Percentiles rank a stretch among this genome's conserved stretches.
Evolutionary conservation across 1,284 basidiomycete genomes (phyloP).

Genomic region (Melampsora larici-populina): DNA sequence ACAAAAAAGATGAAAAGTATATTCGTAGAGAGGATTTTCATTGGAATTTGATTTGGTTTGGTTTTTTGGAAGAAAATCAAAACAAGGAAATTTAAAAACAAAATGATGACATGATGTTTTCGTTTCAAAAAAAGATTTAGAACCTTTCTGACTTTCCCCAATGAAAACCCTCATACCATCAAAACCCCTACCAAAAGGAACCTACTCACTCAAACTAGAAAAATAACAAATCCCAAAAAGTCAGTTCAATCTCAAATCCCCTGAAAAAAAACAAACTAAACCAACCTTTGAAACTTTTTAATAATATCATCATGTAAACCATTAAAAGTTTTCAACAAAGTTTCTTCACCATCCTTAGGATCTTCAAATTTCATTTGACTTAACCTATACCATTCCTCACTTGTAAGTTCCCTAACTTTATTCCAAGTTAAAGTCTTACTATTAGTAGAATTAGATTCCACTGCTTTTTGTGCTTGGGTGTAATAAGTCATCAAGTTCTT

Average conservation of each 20-base stretch:
- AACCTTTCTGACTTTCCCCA: too few species aligned
- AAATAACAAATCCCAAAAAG: not conserved
- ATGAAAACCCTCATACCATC: too few species aligned
- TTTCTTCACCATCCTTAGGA: too few species aligned
- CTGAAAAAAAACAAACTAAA: not conserved
- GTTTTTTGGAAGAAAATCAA: too few species aligned
- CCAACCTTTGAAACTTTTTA: slow-evolving; percentile 51
- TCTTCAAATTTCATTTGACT: slow-evolving; percentile 99
- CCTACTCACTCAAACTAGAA: not conserved
- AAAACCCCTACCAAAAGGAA: too few species aligned
- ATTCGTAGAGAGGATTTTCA: too few species aligned
- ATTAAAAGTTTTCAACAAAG: slow-evolving; percentile 50
- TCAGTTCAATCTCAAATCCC: not conserved
- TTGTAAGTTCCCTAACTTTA: slow-evolving; percentile 80
- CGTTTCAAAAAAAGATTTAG: too few species aligned
- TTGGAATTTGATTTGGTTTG: too few species aligned
- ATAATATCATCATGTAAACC: slow-evolving; percentile 51
- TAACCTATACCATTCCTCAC: slow-evolving; percentile 88
- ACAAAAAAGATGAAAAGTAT: too few species aligned
- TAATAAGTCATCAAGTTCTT: slow-evolving; percentile 95
- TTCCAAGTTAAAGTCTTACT: slow-evolving; percentile 80
- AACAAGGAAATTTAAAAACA: too few species aligned
- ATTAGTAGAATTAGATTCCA: slow-evolving; percentile 60
- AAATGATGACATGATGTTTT: too few species aligned
- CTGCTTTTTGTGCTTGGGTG: slow-evolving; percentile 78